Evolutionary conservation across 179 eudicot genomes (phyloP).

Genomic region (Spergularia azorica): DNA sequence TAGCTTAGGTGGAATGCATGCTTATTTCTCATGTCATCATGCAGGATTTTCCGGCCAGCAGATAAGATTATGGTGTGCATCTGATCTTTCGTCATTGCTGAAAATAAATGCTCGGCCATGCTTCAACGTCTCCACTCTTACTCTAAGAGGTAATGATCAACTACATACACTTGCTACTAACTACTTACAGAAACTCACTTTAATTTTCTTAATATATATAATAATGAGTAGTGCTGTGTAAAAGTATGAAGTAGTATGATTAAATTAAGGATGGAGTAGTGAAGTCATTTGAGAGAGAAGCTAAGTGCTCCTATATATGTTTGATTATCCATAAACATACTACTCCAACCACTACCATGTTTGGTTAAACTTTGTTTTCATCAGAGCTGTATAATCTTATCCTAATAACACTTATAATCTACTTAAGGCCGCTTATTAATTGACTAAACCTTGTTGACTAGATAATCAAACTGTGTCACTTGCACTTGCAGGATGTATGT

Average conservation of each 20-base stretch:
- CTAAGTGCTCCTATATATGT: constrained; percentile 8
- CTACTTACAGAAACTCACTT: background rate
- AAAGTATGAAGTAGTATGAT: too few species aligned
- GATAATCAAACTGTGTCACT: background rate
- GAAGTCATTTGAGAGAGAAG: background rate
- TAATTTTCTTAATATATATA: too few species aligned
- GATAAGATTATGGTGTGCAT: constrained; percentile 26
- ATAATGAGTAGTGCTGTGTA: too few species aligned
- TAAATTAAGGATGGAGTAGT: too few species aligned
- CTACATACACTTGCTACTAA: background rate
- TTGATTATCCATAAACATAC: constrained; percentile 1
- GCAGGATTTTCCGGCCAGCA: constrained; percentile 21
- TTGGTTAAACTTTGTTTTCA: constrained; percentile 20
- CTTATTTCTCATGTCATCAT: constrained; percentile 24
- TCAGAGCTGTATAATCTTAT: constrained; percentile 25
- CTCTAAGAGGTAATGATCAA: background rate
- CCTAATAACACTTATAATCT: constrained; percentile 2
- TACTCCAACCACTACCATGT: constrained; percentile 22
- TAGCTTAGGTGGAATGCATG: constrained; percentile 29
- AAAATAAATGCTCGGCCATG: constrained; percentile 29
- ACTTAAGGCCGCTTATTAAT: background rate
- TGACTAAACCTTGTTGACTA: constrained; percentile 5
- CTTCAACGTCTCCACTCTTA: background rate
- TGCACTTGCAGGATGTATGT: constrained; percentile 11
- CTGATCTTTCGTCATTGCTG: constrained; percentile 27